phyloP scores from a whole-genome alignment of 1,284 basidiomycete species.

The Anthracocystis panici-leucophaei region DNA sequence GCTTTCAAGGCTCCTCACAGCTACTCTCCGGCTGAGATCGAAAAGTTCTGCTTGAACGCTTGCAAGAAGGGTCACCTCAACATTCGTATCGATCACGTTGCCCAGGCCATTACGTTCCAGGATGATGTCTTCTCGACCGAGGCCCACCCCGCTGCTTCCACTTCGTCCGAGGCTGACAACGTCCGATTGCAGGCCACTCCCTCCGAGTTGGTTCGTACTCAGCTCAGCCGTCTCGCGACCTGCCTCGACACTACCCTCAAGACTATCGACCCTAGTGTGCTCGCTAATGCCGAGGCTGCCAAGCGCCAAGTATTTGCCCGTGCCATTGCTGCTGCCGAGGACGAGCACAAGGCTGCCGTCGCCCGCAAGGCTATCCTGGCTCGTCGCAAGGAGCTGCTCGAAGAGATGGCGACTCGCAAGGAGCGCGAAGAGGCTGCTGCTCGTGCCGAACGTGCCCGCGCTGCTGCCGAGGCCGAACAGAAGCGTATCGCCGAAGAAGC shows the following conservation, averaged over 20 bases:
- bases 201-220: slow-evolving; percentile 68
- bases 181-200: slow-evolving; percentile 66
- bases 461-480: slow-evolving; percentile 79
- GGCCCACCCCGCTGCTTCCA: slow-evolving; percentile 59
- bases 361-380: slow-evolving; percentile 76
- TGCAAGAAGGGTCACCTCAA: slow-evolving; percentile 88
- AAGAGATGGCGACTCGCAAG: slow-evolving; percentile 85
- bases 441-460: slow-evolving; percentile 77
- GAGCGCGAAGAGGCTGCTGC: slow-evolving; percentile 90
- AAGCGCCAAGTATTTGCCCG: slow-evolving; percentile 60
- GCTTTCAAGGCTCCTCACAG: slow-evolving; percentile 67
- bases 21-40: slow-evolving; percentile 69
- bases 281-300: slow-evolving; percentile 55
- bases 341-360: slow-evolving; percentile 66
- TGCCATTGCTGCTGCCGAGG: slow-evolving; percentile 62
- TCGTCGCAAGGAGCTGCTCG: slow-evolving; percentile 85
- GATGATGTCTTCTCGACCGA: slow-evolving; percentile 74
- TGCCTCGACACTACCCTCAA: slow-evolving; percentile 66
- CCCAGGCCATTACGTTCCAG: slow-evolving; percentile 85
- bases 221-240: slow-evolving; percentile 65
- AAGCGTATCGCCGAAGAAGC: slow-evolving; percentile 77
- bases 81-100: slow-evolving; percentile 90
- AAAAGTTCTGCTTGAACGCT: slow-evolving; percentile 86
- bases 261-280: slow-evolving; percentile 59
- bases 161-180: slow-evolving; percentile 57